Conservation (phyloP, 257 asterid species). For the Eustoma russellianum region DNA sequence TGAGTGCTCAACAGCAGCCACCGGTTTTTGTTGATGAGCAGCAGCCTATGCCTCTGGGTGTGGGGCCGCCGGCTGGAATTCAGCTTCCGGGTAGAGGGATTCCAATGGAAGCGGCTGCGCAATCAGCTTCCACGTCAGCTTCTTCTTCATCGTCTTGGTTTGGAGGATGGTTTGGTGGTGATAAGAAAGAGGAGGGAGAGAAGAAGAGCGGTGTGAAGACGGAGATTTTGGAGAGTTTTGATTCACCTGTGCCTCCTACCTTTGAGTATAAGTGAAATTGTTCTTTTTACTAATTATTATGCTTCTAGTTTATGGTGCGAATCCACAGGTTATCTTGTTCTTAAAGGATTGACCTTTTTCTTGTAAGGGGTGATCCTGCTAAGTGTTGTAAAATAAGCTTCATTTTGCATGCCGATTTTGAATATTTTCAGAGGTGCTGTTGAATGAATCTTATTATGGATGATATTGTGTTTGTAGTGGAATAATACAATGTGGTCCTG, state of each 20-base stretch:
- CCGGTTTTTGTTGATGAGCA: constrained; percentile 16
- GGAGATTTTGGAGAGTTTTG: constrained; percentile 26
- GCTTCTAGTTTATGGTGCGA: neutral
- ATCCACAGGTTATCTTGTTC: too few species aligned
- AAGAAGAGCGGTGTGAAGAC: constrained; percentile 12
- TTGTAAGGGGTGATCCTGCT: too few species aligned
- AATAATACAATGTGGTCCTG: too few species aligned
- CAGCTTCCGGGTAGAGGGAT: constrained; percentile 1
- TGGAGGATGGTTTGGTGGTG: constrained; percentile 19
- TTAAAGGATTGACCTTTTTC: too few species aligned
- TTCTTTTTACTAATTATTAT: neutral
- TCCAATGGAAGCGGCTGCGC: neutral
- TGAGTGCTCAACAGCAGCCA: constrained; percentile 13
- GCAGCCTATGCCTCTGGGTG: neutral
- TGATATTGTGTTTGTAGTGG: too few species aligned
- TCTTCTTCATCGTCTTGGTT: constrained; percentile 15
- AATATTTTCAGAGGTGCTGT: too few species aligned
- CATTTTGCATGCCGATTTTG: too few species aligned
- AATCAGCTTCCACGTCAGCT: neutral
- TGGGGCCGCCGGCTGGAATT: constrained; percentile 5
- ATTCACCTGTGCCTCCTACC: constrained; percentile 20
- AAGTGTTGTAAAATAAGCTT: constrained; percentile 5
- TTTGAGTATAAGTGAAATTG: constrained; percentile 19
- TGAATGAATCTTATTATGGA: too few species aligned
- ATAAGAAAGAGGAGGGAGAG: constrained; percentile 10